Base-by-base conservation (phyloP, 2,329 filamentous ascomycete species). In the Claviceps capensis region DNA sequence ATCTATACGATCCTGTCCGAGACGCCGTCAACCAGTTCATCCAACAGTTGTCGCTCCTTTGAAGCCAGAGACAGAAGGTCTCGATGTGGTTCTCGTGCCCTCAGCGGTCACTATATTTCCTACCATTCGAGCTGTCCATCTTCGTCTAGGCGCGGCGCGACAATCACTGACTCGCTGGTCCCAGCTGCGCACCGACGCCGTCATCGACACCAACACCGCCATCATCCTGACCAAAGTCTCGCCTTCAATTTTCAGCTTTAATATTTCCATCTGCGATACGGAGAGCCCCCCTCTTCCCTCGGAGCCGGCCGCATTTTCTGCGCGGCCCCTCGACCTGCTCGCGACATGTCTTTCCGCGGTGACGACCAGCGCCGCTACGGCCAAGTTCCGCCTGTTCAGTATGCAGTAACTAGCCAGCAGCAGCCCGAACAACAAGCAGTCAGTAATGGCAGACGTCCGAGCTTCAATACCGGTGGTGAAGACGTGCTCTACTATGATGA, bases 381-480 rank as follows among this genome's bases (percentile, higher is more conserved):
- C 68, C 78, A 83, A 67, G 69, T 84, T 48, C 81, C 81, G 55
- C 81, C 81, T 16, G 79, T 81, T 34, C 80, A 82, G 62, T 84
- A 84, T 59, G 74, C 78, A 16, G 69, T 78, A 57, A 69, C 73
- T 47, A 65, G 66, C 54, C 71, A 45, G 7, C 48, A 67, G 50
- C 55, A 54, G 8, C 47, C 48, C 16, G 52, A 53, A 34, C 50
- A 54, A 34, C 50, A 50, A 47, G 48, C 22, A 22, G n/a, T 52
- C 23, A 58, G 60, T 57, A 66, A 70, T 5, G 64, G 63, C 44
- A 75, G 85, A 58, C 77, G 80, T 57, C 77, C 79, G 48, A 91
- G 85, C 71, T 89, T 87, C 71, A 83, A 88, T 65, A 80, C 76
- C 58, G 86, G 84, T 57, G 87, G 93, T 65, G 86, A 34, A 34